Evolutionary conservation across 106 monocot species (phyloP), one percentile per base, ranked within the genome.

Genomic region (Dendrobium chrysotoxum): DNA sequence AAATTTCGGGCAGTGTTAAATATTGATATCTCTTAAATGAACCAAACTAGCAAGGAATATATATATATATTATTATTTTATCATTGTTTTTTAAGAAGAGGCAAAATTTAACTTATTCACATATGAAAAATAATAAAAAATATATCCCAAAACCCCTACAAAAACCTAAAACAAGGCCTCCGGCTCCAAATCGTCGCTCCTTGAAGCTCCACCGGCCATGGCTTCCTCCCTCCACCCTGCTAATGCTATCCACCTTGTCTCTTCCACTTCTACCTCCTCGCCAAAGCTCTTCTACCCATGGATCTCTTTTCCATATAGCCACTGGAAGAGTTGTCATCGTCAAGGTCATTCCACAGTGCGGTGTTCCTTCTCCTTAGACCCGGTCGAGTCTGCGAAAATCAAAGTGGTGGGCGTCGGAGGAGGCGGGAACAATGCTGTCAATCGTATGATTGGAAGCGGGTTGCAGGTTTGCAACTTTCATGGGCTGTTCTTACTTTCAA

Each of bases 381-480:
- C 76, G 13, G 26, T 46, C 28, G 76, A 76, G 47, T 76, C 76
- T 2, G 96, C 96, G 23, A 90, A 84, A 89, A 96, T 96, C 57
- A 96, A 96, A 77, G 96, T 96, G 38, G 84, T 96, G 42, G 96
- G 96, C 3, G 96, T 96, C 18, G 96, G 96, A 35, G 96, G 96
- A n/a, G 93, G 96, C 70, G 96, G 96, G 39, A 96, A 96, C 87
- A 96, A 96, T 81, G 96, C 96, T 1, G 92, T 96, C 80, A 96
- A 96, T 71, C 93, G 96, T 68, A 96, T 96, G 96, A 96, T 96
- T 40, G 92, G 92, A 35, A 96, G 93, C 79, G 96, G 96, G 4
- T 79, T 96, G 79, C 92, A 94, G 92, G 96, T 96, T 80, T 30
- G 21, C 4, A 11, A 11, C 1, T 16, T 71, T 74, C 15, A 7